Base-by-base conservation (phyloP, 2,329 filamentous ascomycete genomes). In the Aulographum hederae region DNA sequence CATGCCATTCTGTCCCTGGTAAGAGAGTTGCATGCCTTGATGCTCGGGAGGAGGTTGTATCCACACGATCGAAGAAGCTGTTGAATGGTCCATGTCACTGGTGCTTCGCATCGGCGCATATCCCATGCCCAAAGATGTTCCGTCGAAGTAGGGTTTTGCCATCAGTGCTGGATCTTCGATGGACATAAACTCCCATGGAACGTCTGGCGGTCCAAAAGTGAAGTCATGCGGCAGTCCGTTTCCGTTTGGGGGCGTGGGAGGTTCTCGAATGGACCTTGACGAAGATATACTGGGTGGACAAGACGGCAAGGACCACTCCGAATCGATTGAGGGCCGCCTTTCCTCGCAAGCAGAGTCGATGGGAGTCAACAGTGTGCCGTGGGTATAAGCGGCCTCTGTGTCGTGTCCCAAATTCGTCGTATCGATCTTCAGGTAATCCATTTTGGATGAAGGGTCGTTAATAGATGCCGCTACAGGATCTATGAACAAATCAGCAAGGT, bases 341-440 rank as follows among this genome's bases (percentile, higher is more conserved):
- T 16, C 26, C 6, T 28, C 26, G 12, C 12, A 13, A 6, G 14
- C 14, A 15, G 26, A 28, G 26, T n/a, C 8, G 15, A 28, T 6
- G 6, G 26, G 26, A 8, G 26, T 28, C 26, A 28, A 13, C 8
- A 28, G 15, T 8, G 6, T 16, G 26, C 26, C 15, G 14, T 28
- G 26, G 8, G 15, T 8, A 28, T 28, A 28, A n/a, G 6, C 14
- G 11, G 11, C 26, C 8, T 25, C 21, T 8, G 8, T 25, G 12
- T n/a, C 12, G 6, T 6, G 6, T 6, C 26, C 26, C 6, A 28
- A 13, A 13, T 28, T 13, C 8, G 26, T 28, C 6, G 26, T 28
- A 16, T 28, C 26, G 15, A 28, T 28, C 11, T 13, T n/a, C 14
- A 28, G 26, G 14, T 28, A 28, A 28, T 28, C 26, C 26, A 28